Percentiles rank a stretch among this genome's conserved stretches.
Evolutionary conservation across 495 filamentous ascomycete species (phyloP).

Genomic region (Cercophora samala): DNA sequence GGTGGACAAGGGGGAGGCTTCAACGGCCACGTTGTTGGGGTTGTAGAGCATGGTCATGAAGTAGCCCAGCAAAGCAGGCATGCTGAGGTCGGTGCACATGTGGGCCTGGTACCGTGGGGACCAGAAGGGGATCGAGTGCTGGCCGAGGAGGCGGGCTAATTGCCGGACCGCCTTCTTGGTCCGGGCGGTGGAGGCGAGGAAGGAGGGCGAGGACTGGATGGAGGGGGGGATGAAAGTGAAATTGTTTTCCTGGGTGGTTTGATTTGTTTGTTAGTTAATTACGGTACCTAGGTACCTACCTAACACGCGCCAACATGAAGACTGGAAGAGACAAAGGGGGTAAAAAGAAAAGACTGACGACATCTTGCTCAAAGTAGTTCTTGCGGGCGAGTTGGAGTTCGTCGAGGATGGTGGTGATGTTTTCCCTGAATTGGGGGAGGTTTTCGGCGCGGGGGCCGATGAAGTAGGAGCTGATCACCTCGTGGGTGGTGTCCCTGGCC

Average conservation of each 20-base stretch:
- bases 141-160: conserved; percentile 3
- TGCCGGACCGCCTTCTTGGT: conserved; percentile 26
- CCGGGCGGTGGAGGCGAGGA: conserved; percentile 28
- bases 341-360: conserved; percentile 9
- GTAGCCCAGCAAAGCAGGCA: conserved; percentile 39
- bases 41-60: conserved; percentile 50
- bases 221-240: conserved; percentile 36
- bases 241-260: conserved; percentile 7
- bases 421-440: conserved; percentile 36
- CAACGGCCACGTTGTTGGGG: conserved; percentile 48
- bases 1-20: conserved; percentile 44
- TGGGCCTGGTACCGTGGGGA: conserved; percentile 46
- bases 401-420: conserved; percentile 36
- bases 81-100: conserved; percentile 41
- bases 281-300: no score
- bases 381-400: conserved; percentile 33
- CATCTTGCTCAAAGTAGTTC: conserved; percentile 34
- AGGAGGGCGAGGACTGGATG: conserved; percentile 29
- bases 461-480: conserved; percentile 42
- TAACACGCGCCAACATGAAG: no score
- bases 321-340: background rate
- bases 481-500: conserved; percentile 27
- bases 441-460: conserved; percentile 45
- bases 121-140: conserved; percentile 44
- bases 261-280: no score